Evolutionary conservation across 2,329 filamentous ascomycete genomes (phyloP).

Genomic region (Phialemoniopsis sp.): DNA sequence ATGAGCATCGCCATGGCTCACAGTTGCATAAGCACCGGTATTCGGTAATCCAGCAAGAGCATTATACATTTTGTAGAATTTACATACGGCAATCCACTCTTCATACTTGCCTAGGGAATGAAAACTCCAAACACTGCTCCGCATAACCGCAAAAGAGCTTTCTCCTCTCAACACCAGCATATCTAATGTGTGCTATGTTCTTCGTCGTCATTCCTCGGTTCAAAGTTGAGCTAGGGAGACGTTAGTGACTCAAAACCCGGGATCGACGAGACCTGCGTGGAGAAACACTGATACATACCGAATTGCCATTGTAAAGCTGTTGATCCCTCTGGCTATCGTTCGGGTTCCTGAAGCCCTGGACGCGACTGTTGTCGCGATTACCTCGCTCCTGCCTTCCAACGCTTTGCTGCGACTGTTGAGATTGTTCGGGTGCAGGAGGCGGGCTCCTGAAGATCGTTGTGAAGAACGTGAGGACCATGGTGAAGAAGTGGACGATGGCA

Average conservation of each 20-base stretch:
- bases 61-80: too few species aligned
- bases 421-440: slow-evolving; percentile 4
- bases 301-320: slow-evolving; percentile 89
- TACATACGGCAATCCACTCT: too few species aligned
- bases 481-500: slow-evolving; percentile 19
- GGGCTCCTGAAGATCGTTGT: slow-evolving; percentile 14
- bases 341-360: slow-evolving; percentile 49
- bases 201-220: slow-evolving; percentile 59
- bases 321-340: slow-evolving; percentile 51
- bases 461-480: slow-evolving; percentile 20
- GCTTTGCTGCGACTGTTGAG: slow-evolving; percentile 10
- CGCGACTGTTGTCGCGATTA: slow-evolving; percentile 13
- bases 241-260: slow-evolving; percentile 18
- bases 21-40: too few species aligned
- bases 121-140: too few species aligned
- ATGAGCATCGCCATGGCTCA: too few species aligned
- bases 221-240: slow-evolving; percentile 57
- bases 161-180: too few species aligned
- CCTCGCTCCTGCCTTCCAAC: slow-evolving; percentile 14
- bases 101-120: too few species aligned
- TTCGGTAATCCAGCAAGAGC: too few species aligned
- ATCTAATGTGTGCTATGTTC: slow-evolving; percentile 21
- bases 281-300: slow-evolving; percentile 52
- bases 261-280: not conserved
- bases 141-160: too few species aligned